Base-by-base conservation (phyloP, 371 early-diverging fungal species). In the Rhizopus microsporus region DNA sequence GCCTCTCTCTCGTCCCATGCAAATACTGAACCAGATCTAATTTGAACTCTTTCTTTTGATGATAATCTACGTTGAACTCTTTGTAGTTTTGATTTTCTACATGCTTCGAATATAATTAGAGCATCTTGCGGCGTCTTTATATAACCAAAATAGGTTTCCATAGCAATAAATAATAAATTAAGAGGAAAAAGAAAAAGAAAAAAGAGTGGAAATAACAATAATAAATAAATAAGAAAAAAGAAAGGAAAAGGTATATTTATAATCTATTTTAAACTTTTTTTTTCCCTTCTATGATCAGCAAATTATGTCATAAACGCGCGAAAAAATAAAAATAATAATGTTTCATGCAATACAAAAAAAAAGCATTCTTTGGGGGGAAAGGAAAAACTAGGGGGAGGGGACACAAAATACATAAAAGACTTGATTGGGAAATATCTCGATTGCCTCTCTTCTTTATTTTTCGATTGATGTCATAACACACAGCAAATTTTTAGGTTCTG, bases 1-100 rank as follows among this genome's bases (percentile, higher is more conserved):
- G 91, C 83, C 57, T 93, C 94, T 17, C 83, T 74, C 69, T 93
- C 94, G 65, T 90, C 91, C 86, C 90, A 93, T n/a, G 90, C 88
- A 66, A 90, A 93, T 0, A 93, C 86, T 1, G 92, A 87, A 1
- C 93, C 93, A 4, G 92, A 87, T 43, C 67, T 78, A 59, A 88
- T 87, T 39, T 71, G 72, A n/a, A 63, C 58, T 43, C 85, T 81
- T 62, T 88, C 86, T 57, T 80, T 77, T 15, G 85, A 85, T 46
- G 82, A 77, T 17, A 93, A 79, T 17, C 94, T 81, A n/a, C 93
- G 82, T 51, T 84, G 86, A 2, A 93, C 84, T 35, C 86, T 76
- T 7, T 79, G 75, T 7, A 90, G 74, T n/a, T 82, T 59, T 7
- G 86, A 86, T 57, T 76, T 68, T 59, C 90, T 85, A 61, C 92